A percentile compares a stretch with the other conserved stretches of the same genome.
These are phyloP conservation scores for Mucor circinelloides DNA, from an alignment of 371 early-diverging fungal species.

Conservation along the genomic window DNA sequence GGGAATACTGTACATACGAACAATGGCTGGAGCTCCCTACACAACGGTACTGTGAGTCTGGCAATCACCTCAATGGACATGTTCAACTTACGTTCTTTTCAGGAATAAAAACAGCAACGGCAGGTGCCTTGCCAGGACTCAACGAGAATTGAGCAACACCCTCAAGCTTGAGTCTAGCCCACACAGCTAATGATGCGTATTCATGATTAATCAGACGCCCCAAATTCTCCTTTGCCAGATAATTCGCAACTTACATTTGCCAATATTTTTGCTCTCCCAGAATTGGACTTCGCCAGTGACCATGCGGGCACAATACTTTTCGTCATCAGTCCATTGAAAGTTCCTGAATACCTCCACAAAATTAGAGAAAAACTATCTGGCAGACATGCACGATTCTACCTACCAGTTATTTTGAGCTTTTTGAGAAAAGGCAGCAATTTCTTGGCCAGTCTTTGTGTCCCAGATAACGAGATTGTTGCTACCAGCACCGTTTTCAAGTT, in stretches of 20 bases:
- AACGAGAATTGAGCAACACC: conserved; percentile 82
- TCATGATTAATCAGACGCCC: neutral
- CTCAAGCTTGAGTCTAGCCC: conserved; percentile 74
- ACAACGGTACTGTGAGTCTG: neutral
- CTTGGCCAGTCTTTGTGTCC: conserved; percentile 72
- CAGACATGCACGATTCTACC: neutral
- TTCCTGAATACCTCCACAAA: conserved; percentile 59
- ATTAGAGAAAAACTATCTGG: neutral
- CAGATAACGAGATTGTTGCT: conserved; percentile 80
- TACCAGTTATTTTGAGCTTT: conserved; percentile 76
- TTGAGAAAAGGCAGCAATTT: conserved; percentile 77
- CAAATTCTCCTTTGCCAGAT: neutral
- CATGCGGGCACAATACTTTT: conserved; percentile 84
- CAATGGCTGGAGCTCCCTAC: conserved; percentile 77
- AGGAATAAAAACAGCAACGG: conserved; percentile 88
- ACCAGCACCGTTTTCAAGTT: conserved; percentile 69
- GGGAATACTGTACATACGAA: conserved; percentile 80
- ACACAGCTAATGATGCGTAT: conserved; percentile 27
- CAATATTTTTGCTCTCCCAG: conserved; percentile 72
- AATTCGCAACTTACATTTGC: conserved; percentile 48
- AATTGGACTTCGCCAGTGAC: conserved; percentile 90
- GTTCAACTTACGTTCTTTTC: conserved; percentile 66
- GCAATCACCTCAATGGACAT: neutral
- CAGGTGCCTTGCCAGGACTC: conserved; percentile 85
- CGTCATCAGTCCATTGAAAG: conserved; percentile 94